A percentile compares a stretch with the other conserved stretches of the same genome.
These are phyloP conservation scores for Cornus kousa DNA, from an alignment of 148 eudicot species.

Conservation along the genomic window DNA sequence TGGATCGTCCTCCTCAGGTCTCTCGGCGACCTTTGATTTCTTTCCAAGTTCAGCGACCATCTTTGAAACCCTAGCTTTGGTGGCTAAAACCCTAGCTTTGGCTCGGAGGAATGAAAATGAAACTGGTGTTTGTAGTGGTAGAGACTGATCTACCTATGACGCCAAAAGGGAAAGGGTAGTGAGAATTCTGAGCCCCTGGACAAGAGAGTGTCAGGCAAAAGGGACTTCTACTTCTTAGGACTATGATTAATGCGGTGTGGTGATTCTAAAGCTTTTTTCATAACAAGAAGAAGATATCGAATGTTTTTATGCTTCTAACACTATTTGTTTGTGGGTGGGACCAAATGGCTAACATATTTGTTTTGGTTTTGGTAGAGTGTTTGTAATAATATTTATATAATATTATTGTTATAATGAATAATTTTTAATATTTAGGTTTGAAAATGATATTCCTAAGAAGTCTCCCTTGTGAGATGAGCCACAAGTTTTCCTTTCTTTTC, in stretches of 20 bases:
- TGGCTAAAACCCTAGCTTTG: slow-evolving; percentile 14
- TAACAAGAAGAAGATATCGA: not conserved
- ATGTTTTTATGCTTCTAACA: not conserved
- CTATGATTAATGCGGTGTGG: not conserved
- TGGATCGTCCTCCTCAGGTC: slow-evolving; percentile 42
- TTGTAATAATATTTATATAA: no score
- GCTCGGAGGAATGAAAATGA: not conserved
- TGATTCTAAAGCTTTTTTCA: not conserved
- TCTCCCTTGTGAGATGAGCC: no score
- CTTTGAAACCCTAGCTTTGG: slow-evolving; percentile 19
- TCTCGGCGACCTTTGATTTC: slow-evolving; percentile 46
- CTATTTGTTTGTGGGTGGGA: no score
- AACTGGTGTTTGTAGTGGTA: not conserved
- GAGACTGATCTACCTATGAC: not conserved
- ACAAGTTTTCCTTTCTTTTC: no score
- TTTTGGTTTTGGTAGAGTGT: no score
- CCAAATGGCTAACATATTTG: no score
- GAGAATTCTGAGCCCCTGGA: not conserved
- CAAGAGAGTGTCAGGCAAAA: not conserved
- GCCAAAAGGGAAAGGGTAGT: not conserved
- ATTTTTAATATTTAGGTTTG: no score
- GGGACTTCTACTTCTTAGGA: not conserved
- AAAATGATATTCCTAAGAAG: no score
- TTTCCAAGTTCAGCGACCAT: slow-evolving; percentile 62
- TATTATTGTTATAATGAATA: no score